Base-by-base conservation (phyloP, 2,329 filamentous ascomycete species). In the Annulohypoxylon truncatum region DNA sequence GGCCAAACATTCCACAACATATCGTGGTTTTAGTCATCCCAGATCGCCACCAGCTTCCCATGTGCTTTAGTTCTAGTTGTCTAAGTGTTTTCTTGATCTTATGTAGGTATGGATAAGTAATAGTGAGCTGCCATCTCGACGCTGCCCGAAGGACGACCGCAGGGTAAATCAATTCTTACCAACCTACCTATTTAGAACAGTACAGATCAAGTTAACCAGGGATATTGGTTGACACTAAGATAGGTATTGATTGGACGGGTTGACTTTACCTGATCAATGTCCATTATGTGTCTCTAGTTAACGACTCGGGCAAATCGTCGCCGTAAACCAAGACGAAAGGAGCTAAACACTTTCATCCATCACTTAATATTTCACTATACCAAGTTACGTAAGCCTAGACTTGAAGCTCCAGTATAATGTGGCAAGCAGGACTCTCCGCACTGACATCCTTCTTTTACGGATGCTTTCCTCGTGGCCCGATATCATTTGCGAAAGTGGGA, bases 401-500 rank as follows among this genome's bases (percentile, higher is more conserved):
- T 24, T 10, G 28, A 33, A 4, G 20, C 22, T 15, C 35, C 3
- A 9, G 8, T 44, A 7, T 10, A 15, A 15, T 4, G 35, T 18
- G 22, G 9, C 29, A 48, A 35, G 33, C n/a, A 9, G 35, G 20
- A 9, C 15, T 24, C 4, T 18, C 12, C n/a, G 10, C 20, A 50
- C 13, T 15, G 3, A 38, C 6, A 26, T n/a, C n/a, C 13, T 9
- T 31, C 24, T 42, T 9, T 22, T 42, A 44, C 12, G 31, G 10
- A 51, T 15, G 18, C 24, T 15, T 26, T 51, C 12, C 24, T 31
- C 29, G 38, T 42, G 22, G 9, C 20, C 15, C 26, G 20, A 51
- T 22, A 33, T 50, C 13, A 56, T 61, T 56, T 26, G 54, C 44
- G 24, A 42, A 20, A 40, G 24, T 22, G 28, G n/a, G 31, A 38